Evolutionary conservation across 2,329 filamentous ascomycete species (phyloP), one percentile per base, ranked within the genome.

Genomic region (Apiospora koreana): DNA sequence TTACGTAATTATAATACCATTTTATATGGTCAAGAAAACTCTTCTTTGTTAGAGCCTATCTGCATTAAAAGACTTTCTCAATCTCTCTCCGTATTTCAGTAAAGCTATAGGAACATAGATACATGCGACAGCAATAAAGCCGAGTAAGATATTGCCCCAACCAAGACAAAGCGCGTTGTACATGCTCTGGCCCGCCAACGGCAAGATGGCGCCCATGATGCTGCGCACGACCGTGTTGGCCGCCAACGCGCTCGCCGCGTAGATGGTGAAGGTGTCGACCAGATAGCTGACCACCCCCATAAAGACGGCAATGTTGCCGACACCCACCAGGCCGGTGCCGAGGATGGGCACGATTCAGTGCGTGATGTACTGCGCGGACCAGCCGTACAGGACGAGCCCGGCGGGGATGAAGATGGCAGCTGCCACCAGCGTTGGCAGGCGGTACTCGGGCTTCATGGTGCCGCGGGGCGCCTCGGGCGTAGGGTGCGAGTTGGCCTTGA

Each of bases 121-220:
- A n/a, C n/a, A n/a, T n/a, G n/a, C n/a, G n/a, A n/a, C n/a, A n/a
- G n/a, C n/a, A n/a, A n/a, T n/a, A n/a, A 35, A 35, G 3, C 81
- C 87, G 4, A 89, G 76, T 67, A 89, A 69, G 28, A 82, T 84
- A 72, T 88, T 89, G 0, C 87, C 88, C 87, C 88, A 90, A 0
- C 87, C 88, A 9, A 87, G 74, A 0, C 87, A 87, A 0, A 90
- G 75, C 3, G 76, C 78, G 21, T 82, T 77, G 74, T 88, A 90
- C 81, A 90, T 83, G 10, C 77, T 76, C 10, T 85, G 78, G 0
- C 85, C 87, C 12, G 82, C 83, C 2, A 91, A 79, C 0, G 88
- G 87, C 2, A 91, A 76, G 23, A 88, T 77, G 0, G 84, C 86
- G 21, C 87, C 88, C 6, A 86, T 79, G 0, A 88, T 73, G 16